Evolutionary conservation across 495 filamentous ascomycete species (phyloP).

Genomic region (Penicillium pulvis): DNA sequence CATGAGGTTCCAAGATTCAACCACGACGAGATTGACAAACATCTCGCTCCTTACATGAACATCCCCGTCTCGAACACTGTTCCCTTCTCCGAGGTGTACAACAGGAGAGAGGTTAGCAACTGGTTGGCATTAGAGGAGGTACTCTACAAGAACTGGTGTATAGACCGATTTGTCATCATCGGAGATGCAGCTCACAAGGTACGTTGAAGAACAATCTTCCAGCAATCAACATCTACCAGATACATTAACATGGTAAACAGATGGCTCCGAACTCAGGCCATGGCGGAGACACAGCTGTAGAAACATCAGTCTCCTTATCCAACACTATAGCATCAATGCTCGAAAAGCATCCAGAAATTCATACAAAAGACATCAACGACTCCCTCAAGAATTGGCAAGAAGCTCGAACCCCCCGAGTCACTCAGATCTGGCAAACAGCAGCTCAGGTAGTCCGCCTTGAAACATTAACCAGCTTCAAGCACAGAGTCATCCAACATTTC

Average conservation of each 20-base stretch:
- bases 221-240: too few relatives aligned
- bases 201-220: background rate
- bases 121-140: background rate
- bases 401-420: background rate
- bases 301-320: background rate
- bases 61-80: background rate
- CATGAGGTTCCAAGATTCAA: background rate
- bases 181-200: constrained; percentile 5
- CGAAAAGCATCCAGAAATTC: background rate
- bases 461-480: background rate
- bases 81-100: background rate
- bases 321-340: background rate
- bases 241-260: background rate
- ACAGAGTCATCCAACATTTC: background rate
- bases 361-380: background rate
- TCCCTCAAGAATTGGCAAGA: background rate
- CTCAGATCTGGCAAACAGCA: background rate
- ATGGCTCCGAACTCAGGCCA: background rate
- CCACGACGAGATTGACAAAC: background rate
- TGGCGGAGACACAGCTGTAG: background rate
- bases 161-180: background rate
- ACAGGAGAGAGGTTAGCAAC: background rate
- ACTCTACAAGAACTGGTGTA: background rate
- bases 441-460: background rate
- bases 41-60: background rate